Percentiles rank a stretch among this genome's conserved stretches.
Conservation (phyloP, 768 basidiomycete genomes). For the Lactifluus subvellereus region DNA sequence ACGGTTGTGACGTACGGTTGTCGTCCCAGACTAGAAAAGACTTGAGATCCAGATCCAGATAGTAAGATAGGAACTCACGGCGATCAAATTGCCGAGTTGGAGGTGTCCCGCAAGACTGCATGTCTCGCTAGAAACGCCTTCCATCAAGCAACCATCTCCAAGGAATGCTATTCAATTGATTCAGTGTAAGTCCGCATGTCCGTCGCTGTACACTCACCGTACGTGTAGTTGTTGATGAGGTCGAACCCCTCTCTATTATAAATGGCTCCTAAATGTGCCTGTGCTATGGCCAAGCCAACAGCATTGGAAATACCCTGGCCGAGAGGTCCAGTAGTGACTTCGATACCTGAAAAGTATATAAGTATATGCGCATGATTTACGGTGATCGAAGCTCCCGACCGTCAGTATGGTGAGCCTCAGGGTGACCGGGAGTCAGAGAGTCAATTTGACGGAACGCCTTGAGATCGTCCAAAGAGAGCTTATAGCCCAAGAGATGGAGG, state of each 20-base stretch:
- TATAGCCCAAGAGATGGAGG: constrained; percentile 89
- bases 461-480: constrained; percentile 86
- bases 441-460: constrained; percentile 89
- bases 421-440: constrained; percentile 91
- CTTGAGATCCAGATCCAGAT: constrained; percentile 22
- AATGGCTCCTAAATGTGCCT: constrained; percentile 83
- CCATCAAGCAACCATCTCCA: constrained; percentile 96
- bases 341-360: constrained; percentile 45
- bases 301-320: constrained; percentile 93
- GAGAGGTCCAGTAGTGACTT: constrained; percentile 94
- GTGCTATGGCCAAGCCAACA: constrained; percentile 90
- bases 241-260: constrained; percentile 85
- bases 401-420: constrained; percentile 67
- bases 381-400: constrained; percentile 33
- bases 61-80: constrained; percentile 45
- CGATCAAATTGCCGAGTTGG: constrained; percentile 88
- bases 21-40: constrained; percentile 74
- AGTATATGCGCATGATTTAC: constrained; percentile 12
- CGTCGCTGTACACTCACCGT: constrained; percentile 46
- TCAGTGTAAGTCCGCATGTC: constrained; percentile 10
- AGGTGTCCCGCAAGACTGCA: constrained; percentile 91
- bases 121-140: constrained; percentile 91
- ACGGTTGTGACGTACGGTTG: constrained; percentile 59
- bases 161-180: constrained; percentile 57
- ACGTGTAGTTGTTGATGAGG: constrained; percentile 83